Base-by-base conservation (phyloP, 768 basidiomycete species). In the Coprinopsis sp. region DNA sequence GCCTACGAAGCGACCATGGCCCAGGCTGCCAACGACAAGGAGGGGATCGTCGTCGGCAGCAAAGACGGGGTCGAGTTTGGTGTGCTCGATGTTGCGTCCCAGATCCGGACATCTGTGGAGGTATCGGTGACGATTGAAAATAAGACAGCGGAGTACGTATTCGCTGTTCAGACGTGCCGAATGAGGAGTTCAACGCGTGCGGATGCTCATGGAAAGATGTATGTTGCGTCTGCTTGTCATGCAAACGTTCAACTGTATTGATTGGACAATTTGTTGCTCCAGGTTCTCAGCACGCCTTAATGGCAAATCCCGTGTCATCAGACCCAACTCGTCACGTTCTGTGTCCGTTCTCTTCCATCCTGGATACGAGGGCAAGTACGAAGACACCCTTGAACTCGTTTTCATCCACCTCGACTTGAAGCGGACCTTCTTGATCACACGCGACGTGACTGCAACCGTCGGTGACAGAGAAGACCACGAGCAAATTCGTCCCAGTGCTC, bases 381-480 rank as follows among this genome's bases (percentile, higher is more conserved):
- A 74, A 39, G 76, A 79, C 46, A 66, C 63, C 0, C 59, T 80
- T 4, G 76, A 78, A 33, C 62, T 81, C 13, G 47, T 69, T 2
- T 79, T 81, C 49, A 52, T 64, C 33, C 66, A 76, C 42, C 46
- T 54, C 0, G 49, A 53, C 3, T 59, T 62, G 3, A 52, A 54
- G 24, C 49, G 62, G 18, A 65, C 63, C 2, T 81, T 81, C 56
- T 52, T 72, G 30, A 78, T 81, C 43, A 67, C 68, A 0, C 72
- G 81, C 2, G 58, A 54, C 5, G 51, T 82, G 1, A 46, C 53
- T 21, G 78, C 72, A 8, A 71, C 71, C 4, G 71, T 79, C 24
- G 81, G 81, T 1, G 69, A 66, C 7, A 52, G 58, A 21, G 72
- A 66, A 7, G 79, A 82, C 52, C 67, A 77, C 38, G 75, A 77